These are phyloP conservation scores for Ascochyta clinopodiicola DNA, from an alignment of 2,329 filamentous ascomycete genomes.

Conservation along the genomic window DNA sequence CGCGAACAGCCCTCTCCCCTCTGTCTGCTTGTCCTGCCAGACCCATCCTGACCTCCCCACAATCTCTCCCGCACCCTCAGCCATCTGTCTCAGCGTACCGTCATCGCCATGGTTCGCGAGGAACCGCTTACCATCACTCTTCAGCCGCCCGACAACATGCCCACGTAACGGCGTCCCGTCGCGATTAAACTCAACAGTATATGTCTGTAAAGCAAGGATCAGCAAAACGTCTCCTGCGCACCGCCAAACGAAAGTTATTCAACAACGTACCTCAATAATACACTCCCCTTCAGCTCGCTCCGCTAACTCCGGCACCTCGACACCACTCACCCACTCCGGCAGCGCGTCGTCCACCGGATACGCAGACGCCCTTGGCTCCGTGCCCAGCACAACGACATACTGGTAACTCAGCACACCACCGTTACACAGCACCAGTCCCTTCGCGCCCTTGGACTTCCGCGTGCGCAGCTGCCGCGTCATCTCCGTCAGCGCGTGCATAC, in stretches of 20 bases:
- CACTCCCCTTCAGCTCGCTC: conserved; percentile 59
- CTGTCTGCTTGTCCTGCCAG: conserved; percentile 34
- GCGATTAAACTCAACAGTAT: conserved; percentile 64
- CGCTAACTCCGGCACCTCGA: conserved; percentile 46
- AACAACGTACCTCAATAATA: conserved; percentile 58
- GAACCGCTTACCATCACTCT: conserved; percentile 56
- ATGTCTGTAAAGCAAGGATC: conserved; percentile 54
- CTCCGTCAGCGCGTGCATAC: conserved; percentile 63
- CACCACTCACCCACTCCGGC: conserved; percentile 51
- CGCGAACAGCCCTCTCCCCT: conserved; percentile 39
- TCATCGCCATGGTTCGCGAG: conserved; percentile 64
- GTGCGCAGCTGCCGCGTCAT: conserved; percentile 57
- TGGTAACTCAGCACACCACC: conserved; percentile 71
- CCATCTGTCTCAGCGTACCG: conserved; percentile 55
- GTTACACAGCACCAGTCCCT: conserved; percentile 68
- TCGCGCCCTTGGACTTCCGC: conserved; percentile 48
- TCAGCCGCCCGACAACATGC: conserved; percentile 61
- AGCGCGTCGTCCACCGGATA: conserved; percentile 60
- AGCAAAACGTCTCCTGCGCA: not conserved
- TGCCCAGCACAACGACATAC: conserved; percentile 66
- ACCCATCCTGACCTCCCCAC: conserved; percentile 60
- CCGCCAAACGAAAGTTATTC: not conserved
- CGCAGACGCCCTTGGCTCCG: conserved; percentile 47
- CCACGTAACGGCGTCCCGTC: conserved; percentile 57
- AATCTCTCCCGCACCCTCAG: conserved; percentile 53